These are phyloP conservation scores for Tylopilus rubrobrunneus DNA, from an alignment of 768 basidiomycete genomes.

Conservation along the genomic window DNA sequence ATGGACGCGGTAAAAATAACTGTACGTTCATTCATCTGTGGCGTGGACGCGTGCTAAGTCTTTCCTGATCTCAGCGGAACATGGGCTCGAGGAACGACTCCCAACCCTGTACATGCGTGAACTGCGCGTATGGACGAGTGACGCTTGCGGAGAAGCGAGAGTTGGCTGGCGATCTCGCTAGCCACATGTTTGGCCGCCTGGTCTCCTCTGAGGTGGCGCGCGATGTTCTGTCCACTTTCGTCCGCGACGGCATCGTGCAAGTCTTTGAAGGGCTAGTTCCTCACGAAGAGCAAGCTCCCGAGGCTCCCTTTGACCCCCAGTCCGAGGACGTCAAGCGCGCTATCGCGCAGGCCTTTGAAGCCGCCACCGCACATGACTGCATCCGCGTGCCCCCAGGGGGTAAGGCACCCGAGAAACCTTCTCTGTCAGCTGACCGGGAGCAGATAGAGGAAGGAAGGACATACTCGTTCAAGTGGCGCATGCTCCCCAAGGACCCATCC, in stretches of 20 bases:
- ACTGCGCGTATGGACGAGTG: not conserved
- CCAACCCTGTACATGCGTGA: not conserved
- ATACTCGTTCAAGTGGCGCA: slow-evolving; percentile 1
- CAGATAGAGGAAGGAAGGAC: not conserved
- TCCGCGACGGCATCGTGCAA: not conserved
- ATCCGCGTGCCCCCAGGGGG: not conserved
- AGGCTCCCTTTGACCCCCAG: not conserved
- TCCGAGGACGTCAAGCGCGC: not conserved
- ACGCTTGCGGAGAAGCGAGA: not conserved
- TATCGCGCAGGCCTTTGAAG: not conserved
- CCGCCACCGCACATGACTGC: not conserved
- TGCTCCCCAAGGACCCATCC: not conserved
- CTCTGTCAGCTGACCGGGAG: not conserved
- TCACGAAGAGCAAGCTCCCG: not conserved
- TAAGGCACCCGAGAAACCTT: not conserved
- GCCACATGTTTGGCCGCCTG: slow-evolving; percentile 6
- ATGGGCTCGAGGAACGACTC: not conserved
- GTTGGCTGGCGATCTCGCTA: slow-evolving; percentile 4
- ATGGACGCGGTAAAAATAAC: not conserved
- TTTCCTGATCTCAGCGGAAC: not conserved
- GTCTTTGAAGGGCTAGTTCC: not conserved
- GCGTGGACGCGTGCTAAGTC: not conserved
- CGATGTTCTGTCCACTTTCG: not conserved
- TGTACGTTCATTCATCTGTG: not conserved
- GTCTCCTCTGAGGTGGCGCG: not conserved